Evolutionary conservation across 805 yeast genomes (phyloP).

Genomic region (Naumovozyma baii): DNA sequence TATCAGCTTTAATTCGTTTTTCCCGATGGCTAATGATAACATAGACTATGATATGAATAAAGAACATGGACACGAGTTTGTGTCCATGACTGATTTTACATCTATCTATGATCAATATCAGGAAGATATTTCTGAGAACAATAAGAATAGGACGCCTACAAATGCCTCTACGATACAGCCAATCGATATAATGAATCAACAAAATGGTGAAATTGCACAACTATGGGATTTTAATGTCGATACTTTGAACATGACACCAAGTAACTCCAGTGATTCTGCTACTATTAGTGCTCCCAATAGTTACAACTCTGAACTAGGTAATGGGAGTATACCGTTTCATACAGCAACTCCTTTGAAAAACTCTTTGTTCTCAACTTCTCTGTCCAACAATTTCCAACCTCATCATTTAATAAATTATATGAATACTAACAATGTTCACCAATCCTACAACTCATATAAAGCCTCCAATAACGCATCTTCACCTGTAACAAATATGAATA

Average conservation of each 20-base stretch:
- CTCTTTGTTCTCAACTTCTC: neutral
- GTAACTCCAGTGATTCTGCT: slow-evolving; percentile 27
- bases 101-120: neutral
- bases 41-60: neutral
- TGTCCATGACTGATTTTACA: neutral
- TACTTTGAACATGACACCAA: slow-evolving; percentile 30
- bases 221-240: slow-evolving; percentile 34
- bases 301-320: slow-evolving; percentile 18
- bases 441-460: too few relatives aligned
- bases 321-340: neutral
- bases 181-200: slow-evolving; percentile 23
- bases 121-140: neutral
- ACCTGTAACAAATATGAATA: neutral
- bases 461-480: neutral
- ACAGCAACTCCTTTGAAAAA: neutral
- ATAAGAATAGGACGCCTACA: neutral
- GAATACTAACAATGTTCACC: too few relatives aligned
- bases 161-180: slow-evolving; percentile 12
- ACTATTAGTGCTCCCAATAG: slow-evolving; percentile 31
- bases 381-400: neutral
- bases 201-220: slow-evolving; percentile 33
- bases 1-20: slow-evolving; percentile 12
- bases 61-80: neutral
- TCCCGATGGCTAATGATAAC: neutral
- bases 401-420: neutral